These are phyloP conservation scores for Pythium angustatum DNA, from an alignment of 352 stramenopile species.

Conservation along the genomic window DNA sequence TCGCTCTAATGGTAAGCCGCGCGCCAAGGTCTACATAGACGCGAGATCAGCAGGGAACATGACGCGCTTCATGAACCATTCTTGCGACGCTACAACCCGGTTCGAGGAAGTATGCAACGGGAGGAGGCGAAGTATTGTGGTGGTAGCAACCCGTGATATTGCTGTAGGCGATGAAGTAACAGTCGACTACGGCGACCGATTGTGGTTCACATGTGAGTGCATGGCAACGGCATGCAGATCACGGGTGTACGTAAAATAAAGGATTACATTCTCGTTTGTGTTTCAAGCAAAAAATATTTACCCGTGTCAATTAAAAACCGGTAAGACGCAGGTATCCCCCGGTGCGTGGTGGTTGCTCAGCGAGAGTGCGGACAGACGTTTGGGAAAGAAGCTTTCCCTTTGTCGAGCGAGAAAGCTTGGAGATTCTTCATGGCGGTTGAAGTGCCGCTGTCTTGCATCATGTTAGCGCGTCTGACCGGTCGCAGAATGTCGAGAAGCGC, in stretches of 20 bases:
- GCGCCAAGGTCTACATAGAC: neutral
- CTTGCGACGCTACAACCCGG: too few relatives aligned
- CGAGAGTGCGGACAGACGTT: too few relatives aligned
- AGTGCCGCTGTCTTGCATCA: too few relatives aligned
- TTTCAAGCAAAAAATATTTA: neutral
- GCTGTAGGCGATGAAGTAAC: neutral
- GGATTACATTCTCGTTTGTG: neutral
- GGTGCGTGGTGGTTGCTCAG: too few relatives aligned
- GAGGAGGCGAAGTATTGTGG: neutral
- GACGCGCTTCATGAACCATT: too few relatives aligned
- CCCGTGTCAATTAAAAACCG: too few relatives aligned
- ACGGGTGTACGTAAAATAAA: neutral
- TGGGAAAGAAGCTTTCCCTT: too few relatives aligned
- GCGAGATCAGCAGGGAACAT: neutral
- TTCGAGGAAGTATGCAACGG: constrained; percentile 7
- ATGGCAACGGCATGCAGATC: neutral
- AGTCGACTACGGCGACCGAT: neutral
- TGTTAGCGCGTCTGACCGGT: too few relatives aligned
- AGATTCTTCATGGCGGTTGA: too few relatives aligned
- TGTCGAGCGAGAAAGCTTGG: too few relatives aligned
- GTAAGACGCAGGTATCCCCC: too few relatives aligned
- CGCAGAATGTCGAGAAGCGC: too few relatives aligned
- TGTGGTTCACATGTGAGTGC: neutral
- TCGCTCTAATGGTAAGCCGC: neutral
- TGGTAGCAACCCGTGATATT: neutral